These are phyloP conservation scores for Rhodotorula toruloides DNA, from an alignment of 768 basidiomycete genomes.

Conservation along the genomic window DNA sequence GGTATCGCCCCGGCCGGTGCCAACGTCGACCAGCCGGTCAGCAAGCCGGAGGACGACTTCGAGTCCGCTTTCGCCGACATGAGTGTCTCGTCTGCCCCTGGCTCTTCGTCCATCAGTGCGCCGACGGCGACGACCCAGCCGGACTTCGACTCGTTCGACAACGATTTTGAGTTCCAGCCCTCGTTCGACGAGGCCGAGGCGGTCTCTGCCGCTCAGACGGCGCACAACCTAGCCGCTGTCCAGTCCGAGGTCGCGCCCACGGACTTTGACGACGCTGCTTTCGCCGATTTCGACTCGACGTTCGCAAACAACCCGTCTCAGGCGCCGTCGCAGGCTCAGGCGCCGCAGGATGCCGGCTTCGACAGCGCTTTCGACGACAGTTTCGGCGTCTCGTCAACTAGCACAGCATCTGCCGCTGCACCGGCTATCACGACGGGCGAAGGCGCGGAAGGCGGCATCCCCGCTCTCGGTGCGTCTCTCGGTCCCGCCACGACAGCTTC, in stretches of 20 bases:
- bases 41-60: constrained; percentile 40
- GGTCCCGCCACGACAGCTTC: constrained; percentile 48
- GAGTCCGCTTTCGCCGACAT: constrained; percentile 42
- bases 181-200: constrained; percentile 49
- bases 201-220: background rate
- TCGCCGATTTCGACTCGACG: constrained; percentile 40
- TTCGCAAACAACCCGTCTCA: constrained; percentile 15
- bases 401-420: constrained; percentile 58
- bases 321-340: constrained; percentile 1
- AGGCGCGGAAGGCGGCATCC: constrained; percentile 26
- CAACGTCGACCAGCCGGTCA: background rate
- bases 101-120: constrained; percentile 20
- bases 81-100: background rate
- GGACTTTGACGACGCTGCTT: constrained; percentile 42
- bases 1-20: background rate
- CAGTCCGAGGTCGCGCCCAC: background rate
- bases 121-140: constrained; percentile 48
- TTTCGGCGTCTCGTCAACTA: constrained; percentile 46
- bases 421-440: constrained; percentile 40
- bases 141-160: constrained; percentile 61
- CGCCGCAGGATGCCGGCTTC: constrained; percentile 36
- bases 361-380: constrained; percentile 46
- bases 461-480: constrained; percentile 47
- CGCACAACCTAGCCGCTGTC: background rate
- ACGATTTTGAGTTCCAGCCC: constrained; percentile 38